phyloP scores from a whole-genome alignment of 2,329 filamentous ascomycete species.

The Sporothrix curviconia region DNA sequence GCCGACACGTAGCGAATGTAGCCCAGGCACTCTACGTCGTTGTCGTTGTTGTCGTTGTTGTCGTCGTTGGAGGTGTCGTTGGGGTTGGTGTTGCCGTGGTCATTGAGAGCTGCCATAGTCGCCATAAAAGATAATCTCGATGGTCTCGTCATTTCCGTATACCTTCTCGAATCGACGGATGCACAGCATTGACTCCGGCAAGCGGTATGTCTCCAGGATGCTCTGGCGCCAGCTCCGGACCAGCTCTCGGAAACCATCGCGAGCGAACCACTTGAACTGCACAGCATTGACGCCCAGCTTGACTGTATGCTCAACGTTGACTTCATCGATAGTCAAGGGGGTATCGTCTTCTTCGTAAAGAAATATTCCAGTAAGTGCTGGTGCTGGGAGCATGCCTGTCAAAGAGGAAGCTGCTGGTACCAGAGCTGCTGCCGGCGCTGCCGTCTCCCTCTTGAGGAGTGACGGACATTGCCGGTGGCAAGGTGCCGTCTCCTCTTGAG shows the following conservation, averaged over 20 bases:
- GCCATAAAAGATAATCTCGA: not conserved
- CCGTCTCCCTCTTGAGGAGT: not conserved
- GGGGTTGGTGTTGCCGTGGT: not conserved
- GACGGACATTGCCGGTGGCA: not conserved
- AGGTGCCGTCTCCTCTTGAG: too few relatives aligned
- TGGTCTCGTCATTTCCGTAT: not conserved
- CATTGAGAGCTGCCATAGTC: not conserved
- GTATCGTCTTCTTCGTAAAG: not conserved
- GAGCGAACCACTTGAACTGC: not conserved
- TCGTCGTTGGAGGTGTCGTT: not conserved
- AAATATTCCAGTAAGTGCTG: not conserved
- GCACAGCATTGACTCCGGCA: not conserved
- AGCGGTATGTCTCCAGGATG: not conserved
- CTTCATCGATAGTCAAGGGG: not conserved
- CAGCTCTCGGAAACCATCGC: not conserved
- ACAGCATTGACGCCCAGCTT: not conserved
- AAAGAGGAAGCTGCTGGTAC: not conserved
- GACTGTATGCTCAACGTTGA: not conserved
- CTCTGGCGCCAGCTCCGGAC: not conserved
- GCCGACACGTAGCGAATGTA: not conserved
- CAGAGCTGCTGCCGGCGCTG: not conserved
- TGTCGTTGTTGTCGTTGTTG: not conserved
- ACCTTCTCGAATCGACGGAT: not conserved
- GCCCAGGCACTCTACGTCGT: not conserved
- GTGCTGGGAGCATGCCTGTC: not conserved